Percentiles rank a stretch among this genome's conserved stretches.
Conservation (phyloP, 2,329 filamentous ascomycete species). For the Aspergillus sp. region DNA sequence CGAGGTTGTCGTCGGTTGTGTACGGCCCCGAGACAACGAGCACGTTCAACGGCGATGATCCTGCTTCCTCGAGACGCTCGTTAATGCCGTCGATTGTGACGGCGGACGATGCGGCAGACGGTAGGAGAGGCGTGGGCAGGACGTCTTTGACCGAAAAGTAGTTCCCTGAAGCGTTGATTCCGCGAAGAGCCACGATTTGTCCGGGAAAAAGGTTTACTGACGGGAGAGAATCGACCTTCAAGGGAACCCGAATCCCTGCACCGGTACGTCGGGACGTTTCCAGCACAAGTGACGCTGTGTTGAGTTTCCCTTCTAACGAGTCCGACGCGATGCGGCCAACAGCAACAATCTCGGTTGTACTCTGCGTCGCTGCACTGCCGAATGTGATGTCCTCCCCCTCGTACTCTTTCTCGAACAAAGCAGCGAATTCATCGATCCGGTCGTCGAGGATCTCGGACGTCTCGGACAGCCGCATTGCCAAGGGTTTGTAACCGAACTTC, state of each 20-base stretch:
- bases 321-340: constrained; percentile 92
- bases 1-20: constrained; percentile 86
- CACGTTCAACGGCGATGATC: constrained; percentile 69
- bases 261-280: constrained; percentile 85
- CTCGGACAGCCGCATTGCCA: constrained; percentile 93
- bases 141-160: constrained; percentile 79
- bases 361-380: constrained; percentile 81
- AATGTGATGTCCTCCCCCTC: constrained; percentile 76
- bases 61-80: constrained; percentile 64
- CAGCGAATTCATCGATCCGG: constrained; percentile 84
- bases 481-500: constrained; percentile 86
- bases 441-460: constrained; percentile 92
- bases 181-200: constrained; percentile 83
- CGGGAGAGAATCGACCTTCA: constrained; percentile 69
- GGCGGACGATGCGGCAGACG: constrained; percentile 68
- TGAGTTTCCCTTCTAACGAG: constrained; percentile 78
- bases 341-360: constrained; percentile 81
- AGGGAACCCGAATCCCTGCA: constrained; percentile 74
- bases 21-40: constrained; percentile 84
- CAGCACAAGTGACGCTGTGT: constrained; percentile 78
- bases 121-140: constrained; percentile 71
- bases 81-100: constrained; percentile 66
- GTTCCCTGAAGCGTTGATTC: constrained; percentile 81
- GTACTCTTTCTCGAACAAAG: constrained; percentile 71
- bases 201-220: constrained; percentile 88